These are phyloP conservation scores for Nakazawaea peltata DNA, from an alignment of 805 yeast genomes.

Conservation along the genomic window DNA sequence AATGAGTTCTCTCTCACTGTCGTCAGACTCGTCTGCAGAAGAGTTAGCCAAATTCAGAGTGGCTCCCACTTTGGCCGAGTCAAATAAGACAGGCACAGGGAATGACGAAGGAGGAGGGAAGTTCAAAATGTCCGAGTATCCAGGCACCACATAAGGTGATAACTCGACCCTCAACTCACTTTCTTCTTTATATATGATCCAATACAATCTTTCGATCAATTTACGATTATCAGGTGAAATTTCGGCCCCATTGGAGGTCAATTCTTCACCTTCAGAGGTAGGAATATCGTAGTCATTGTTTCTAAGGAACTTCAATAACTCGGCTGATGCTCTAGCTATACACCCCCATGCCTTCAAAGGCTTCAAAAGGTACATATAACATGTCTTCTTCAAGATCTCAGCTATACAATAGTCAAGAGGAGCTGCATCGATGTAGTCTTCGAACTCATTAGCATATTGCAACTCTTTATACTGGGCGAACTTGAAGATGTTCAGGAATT, in stretches of 20 bases:
- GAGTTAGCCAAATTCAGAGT: neutral
- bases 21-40: slow-evolving; percentile 2
- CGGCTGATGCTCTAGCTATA: neutral
- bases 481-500: slow-evolving; percentile 2
- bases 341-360: slow-evolving; percentile 9
- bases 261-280: no score
- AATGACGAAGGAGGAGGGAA: slow-evolving; percentile 10
- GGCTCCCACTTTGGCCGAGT: neutral
- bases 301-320: slow-evolving; percentile 2
- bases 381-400: slow-evolving; percentile 5
- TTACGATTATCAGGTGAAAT: slow-evolving; percentile 4
- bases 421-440: neutral
- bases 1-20: slow-evolving; percentile 5
- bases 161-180: slow-evolving; percentile 10
- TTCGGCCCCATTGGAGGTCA: no score
- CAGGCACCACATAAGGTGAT: slow-evolving; percentile 3
- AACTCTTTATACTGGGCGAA: slow-evolving; percentile 5
- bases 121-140: slow-evolving; percentile 7
- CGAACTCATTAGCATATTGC: neutral
- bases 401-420: slow-evolving; percentile 1
- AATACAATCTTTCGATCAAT: slow-evolving; percentile 9
- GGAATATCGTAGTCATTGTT: neutral
- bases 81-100: slow-evolving; percentile 9
- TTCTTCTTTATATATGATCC: slow-evolving; percentile 10
- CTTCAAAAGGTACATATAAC: slow-evolving; percentile 7